phyloP scores from a whole-genome alignment of 176 grass and related monocot species.

The Bonia amplexicaulis region DNA sequence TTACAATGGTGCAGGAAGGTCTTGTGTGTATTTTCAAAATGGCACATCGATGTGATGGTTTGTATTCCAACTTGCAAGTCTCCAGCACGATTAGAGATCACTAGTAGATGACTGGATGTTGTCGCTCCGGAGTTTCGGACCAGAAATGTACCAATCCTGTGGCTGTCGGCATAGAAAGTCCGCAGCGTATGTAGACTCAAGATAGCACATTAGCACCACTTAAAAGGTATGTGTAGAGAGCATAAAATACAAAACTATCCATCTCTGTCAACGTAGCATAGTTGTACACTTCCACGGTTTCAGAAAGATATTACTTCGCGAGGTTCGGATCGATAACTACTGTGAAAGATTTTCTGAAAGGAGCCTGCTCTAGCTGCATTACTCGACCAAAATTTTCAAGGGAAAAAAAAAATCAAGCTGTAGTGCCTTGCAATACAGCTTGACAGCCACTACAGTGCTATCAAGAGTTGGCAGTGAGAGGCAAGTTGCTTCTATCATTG shows the following conservation, averaged over 20 bases:
- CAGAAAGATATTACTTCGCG: too few relatives aligned
- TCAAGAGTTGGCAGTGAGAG: neutral
- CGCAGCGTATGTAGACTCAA: neutral
- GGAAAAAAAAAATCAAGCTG: neutral
- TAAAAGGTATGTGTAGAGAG: neutral
- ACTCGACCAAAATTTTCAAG: neutral
- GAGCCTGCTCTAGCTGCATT: too few relatives aligned
- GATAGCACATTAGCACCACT: neutral
- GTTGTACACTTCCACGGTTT: too few relatives aligned
- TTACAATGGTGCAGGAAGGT: neutral
- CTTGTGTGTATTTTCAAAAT: neutral
- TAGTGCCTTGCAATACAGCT: neutral
- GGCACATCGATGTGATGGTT: neutral
- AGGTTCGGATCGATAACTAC: too few relatives aligned
- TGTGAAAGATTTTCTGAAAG: too few relatives aligned
- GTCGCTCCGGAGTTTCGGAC: neutral
- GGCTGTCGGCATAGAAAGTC: neutral
- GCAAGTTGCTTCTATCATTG: neutral
- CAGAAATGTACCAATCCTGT: neutral
- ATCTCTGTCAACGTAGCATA: too few relatives aligned
- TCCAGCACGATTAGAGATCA: neutral
- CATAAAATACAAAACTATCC: neutral
- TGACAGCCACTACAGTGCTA: neutral
- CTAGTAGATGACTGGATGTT: neutral
- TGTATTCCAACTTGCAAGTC: neutral